Evolutionary conservation across 805 yeast genomes (phyloP).

Genomic region (Wickerhamiella alocasiicola): DNA sequence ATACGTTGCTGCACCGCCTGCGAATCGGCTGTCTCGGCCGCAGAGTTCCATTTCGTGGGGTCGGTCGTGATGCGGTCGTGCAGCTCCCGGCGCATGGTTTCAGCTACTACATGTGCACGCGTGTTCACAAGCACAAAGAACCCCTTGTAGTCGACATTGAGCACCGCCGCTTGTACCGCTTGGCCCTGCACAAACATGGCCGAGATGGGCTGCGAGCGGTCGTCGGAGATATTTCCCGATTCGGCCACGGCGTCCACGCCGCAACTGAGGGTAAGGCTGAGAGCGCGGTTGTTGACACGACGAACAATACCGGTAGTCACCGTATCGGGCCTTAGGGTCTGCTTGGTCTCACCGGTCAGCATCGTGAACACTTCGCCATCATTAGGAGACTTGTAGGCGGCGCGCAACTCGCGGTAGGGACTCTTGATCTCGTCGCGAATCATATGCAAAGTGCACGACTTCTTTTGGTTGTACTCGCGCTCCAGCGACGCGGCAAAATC

Average conservation of each 20-base stretch:
- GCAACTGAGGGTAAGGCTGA: slow-evolving; percentile 38
- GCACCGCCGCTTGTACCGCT: slow-evolving; percentile 73
- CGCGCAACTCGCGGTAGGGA: slow-evolving; percentile 78
- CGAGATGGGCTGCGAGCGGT: slow-evolving; percentile 20
- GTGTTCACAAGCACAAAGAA: slow-evolving; percentile 66
- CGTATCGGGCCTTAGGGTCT: slow-evolving; percentile 52
- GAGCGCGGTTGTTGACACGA: slow-evolving; percentile 43
- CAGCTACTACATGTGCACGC: slow-evolving; percentile 49
- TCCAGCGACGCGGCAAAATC: slow-evolving; percentile 87
- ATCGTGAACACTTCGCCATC: slow-evolving; percentile 70
- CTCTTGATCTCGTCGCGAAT: slow-evolving; percentile 77
- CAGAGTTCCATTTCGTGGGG: slow-evolving; percentile 65
- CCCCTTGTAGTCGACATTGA: slow-evolving; percentile 55
- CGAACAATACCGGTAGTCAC: slow-evolving; percentile 65
- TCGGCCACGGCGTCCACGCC: slow-evolving; percentile 46
- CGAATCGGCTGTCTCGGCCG: slow-evolving; percentile 46
- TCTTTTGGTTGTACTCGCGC: slow-evolving; percentile 44
- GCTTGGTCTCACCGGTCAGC: slow-evolving; percentile 75
- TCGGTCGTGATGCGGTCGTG: slow-evolving; percentile 32
- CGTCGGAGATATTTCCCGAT: slow-evolving; percentile 28
- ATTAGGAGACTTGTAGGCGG: slow-evolving; percentile 50
- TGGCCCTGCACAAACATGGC: slow-evolving; percentile 40
- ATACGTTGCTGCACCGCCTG: slow-evolving; percentile 57
- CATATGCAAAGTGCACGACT: slow-evolving; percentile 67
- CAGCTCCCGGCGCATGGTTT: slow-evolving; percentile 32